Conservation (phyloP, 345 rosid genomes). For the thale cress (Arabidopsis thaliana) region DNA sequence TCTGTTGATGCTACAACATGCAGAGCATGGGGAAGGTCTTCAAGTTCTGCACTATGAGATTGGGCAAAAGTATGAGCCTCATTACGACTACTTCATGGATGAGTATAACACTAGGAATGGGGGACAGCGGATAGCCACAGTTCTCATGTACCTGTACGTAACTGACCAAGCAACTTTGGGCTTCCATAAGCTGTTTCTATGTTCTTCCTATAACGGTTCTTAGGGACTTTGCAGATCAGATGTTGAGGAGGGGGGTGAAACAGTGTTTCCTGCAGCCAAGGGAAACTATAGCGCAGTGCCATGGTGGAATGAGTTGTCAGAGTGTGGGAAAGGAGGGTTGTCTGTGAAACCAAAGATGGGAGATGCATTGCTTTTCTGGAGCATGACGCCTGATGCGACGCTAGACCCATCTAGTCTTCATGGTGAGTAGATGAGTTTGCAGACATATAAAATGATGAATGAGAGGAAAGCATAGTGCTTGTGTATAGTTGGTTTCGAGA, state of each 20-base stretch:
- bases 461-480: conserved; percentile 1
- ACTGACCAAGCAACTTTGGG: conserved; percentile 7
- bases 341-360: conserved; percentile 94
- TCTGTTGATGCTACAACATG: conserved; percentile 29
- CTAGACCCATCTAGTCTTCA: conserved; percentile 86
- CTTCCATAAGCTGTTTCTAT: not conserved
- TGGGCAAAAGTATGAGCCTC: conserved; percentile 96
- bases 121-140: conserved; percentile 93
- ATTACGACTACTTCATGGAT: conserved; percentile 87
- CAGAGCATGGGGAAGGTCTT: conserved; percentile 97
- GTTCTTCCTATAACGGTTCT: conserved; percentile 17
- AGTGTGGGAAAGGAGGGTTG: conserved; percentile 84
- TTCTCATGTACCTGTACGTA: conserved; percentile 96
- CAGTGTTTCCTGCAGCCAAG: conserved; percentile 88
- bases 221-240: conserved; percentile 69
- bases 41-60: conserved; percentile 93
- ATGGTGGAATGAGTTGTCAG: conserved; percentile 92
- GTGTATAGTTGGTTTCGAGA: conserved; percentile 1
- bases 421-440: conserved; percentile 57
- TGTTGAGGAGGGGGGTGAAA: conserved; percentile 98
- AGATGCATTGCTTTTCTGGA: conserved; percentile 98
- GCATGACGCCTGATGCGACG: conserved; percentile 90
- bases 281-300: conserved; percentile 83
- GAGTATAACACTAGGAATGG: conserved; percentile 87
- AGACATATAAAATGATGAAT: conserved; percentile 9